Conservation (phyloP, 164 flowering plant genomes). For the Buxus sempervirens region DNA sequence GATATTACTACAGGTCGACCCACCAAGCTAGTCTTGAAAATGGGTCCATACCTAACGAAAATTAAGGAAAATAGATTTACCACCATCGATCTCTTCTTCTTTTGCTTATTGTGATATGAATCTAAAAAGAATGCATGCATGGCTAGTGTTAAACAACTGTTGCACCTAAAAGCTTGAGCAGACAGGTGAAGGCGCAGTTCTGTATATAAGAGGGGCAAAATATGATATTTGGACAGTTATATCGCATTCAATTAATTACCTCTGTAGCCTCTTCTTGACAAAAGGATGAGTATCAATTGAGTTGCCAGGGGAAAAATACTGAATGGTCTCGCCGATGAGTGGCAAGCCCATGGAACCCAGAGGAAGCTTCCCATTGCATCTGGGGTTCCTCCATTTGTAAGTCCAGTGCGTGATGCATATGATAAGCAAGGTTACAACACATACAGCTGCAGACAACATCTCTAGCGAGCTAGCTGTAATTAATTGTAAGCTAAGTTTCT, state of each 20-base stretch:
- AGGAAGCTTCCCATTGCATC: conserved; percentile 24
- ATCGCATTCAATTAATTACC: conserved; percentile 15
- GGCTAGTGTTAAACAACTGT: too few relatives aligned
- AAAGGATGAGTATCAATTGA: conserved; percentile 29
- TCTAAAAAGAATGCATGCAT: too few relatives aligned
- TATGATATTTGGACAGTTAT: too few relatives aligned
- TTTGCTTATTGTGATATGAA: too few relatives aligned
- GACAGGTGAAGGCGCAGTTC: too few relatives aligned
- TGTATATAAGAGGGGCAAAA: too few relatives aligned
- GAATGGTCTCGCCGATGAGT: conserved; percentile 37
- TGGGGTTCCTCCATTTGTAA: conserved; percentile 23
- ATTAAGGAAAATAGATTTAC: too few relatives aligned
- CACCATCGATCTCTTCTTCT: too few relatives aligned
- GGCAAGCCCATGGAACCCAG: conserved; percentile 42
- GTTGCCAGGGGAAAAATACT: conserved; percentile 22
- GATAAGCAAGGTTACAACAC: background rate
- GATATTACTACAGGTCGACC: conserved; percentile 23
- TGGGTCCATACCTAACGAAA: conserved; percentile 8
- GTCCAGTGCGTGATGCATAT: conserved; percentile 6
- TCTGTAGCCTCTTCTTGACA: conserved; percentile 26
- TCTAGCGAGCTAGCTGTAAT: too few relatives aligned
- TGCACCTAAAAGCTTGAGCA: too few relatives aligned
- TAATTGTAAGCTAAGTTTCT: too few relatives aligned
- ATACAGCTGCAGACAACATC: background rate
- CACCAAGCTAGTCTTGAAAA: conserved; percentile 15